Conservation (phyloP, 1,139 yeast genomes). For the Hanseniaspora uvarum region DNA sequence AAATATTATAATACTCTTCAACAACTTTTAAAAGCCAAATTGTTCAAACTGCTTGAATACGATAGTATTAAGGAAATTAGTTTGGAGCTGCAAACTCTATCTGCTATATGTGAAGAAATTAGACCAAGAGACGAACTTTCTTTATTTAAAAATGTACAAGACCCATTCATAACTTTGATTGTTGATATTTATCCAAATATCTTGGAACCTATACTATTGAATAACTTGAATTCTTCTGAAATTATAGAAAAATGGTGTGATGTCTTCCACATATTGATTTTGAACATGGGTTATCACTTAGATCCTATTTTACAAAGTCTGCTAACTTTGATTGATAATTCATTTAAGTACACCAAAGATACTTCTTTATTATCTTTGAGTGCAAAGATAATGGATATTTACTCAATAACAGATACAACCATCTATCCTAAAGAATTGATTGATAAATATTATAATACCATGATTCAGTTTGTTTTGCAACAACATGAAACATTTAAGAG, state of each 20-base stretch:
- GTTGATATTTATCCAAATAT: constrained; percentile 10
- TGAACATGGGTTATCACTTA: constrained; percentile 22
- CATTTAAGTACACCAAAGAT: constrained; percentile 1
- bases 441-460: constrained; percentile 32
- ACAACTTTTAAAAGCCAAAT: constrained; percentile 53
- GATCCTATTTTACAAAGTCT: constrained; percentile 13
- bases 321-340: background rate
- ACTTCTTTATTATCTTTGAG: constrained; percentile 2
- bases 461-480: constrained; percentile 43
- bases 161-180: constrained; percentile 4
- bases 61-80: background rate
- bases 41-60: background rate
- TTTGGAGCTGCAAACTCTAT: constrained; percentile 34
- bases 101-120: constrained; percentile 59
- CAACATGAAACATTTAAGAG: constrained; percentile 38
- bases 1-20: constrained; percentile 39
- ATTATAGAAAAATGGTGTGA: constrained; percentile 60
- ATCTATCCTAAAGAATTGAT: constrained; percentile 6
- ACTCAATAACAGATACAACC: constrained; percentile 3
- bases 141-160: constrained; percentile 25
- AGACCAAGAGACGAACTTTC: constrained; percentile 33
- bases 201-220: constrained; percentile 10
- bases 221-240: constrained; percentile 20
- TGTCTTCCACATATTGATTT: constrained; percentile 48
- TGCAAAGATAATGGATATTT: constrained; percentile 16